Base-by-base conservation (phyloP, 139 green algal species). In the Closterium sp. region DNA sequence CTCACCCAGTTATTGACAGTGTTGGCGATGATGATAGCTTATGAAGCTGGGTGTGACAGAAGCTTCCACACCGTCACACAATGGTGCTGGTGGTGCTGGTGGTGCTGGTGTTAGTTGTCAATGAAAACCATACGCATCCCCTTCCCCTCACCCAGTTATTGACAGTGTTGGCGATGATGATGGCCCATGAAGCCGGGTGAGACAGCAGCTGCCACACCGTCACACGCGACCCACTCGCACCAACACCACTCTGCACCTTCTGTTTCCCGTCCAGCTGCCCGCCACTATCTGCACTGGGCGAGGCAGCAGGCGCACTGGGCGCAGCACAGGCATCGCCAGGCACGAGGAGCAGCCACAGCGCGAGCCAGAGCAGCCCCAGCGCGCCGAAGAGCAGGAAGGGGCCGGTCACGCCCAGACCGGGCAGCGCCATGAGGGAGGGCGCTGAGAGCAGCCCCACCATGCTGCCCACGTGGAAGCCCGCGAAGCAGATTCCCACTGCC, bases 371-470 rank as follows among this genome's bases (percentile, higher is more conserved):
- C 17, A 93, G 30, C 9, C 95, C 94, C 30, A 95, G 70, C 45
- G 84, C 70, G 24, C 94, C 95, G 34, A 96, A 95, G 21, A 91
- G 42, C 9, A 93, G 45, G 92, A 96, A 96, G 13, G 90, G 88
- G 28, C 94, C 91, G 9, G 91, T 0, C 92, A 97, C 31, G 96
- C 95, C 97, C 96, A 99, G 24, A 95, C 95, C 42, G 0, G 34
- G 85, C 1, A 11, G 30, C 2, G 79, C 10, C 85, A 99, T 97
- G 88, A 99, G 96, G 22, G 97, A 91, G 0, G 96, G 97, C 6
- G 95, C 96, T 7, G 97, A 79, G 0, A 95, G 95, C 73, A 99
- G 96, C 0, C 98, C 95, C 9, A 91, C 42, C 91, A 96, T 93
- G 45, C 50, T 93, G 30, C 95, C 95, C 31, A 92, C 89, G 70